Conservation (phyloP, 768 basidiomycete genomes). For the Psilocybe cyanescens region DNA sequence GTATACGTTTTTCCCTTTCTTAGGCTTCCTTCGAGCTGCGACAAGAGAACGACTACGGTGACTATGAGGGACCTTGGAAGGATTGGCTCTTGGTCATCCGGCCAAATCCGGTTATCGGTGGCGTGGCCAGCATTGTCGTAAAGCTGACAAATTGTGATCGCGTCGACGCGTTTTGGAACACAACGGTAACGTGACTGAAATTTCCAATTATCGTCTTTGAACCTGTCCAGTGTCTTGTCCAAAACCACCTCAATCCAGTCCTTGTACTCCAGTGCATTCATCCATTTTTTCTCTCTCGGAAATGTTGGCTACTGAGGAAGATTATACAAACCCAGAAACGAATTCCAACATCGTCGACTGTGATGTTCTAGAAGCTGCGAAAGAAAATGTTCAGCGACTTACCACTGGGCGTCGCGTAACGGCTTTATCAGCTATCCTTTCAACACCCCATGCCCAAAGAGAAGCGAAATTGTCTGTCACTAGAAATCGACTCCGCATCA, state of each 20-base stretch:
- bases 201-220: neutral
- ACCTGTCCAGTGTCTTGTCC: neutral
- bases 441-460: constrained; percentile 78
- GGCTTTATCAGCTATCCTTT: constrained; percentile 70
- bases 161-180: neutral
- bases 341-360: constrained; percentile 65
- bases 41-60: too few relatives aligned
- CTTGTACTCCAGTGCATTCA: neutral
- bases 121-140: neutral
- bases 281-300: neutral
- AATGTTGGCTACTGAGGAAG: neutral
- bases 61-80: too few relatives aligned
- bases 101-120: too few relatives aligned
- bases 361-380: constrained; percentile 80
- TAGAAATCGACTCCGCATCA: constrained; percentile 68
- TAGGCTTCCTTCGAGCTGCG: too few relatives aligned
- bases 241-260: neutral
- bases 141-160: neutral
- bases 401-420: constrained; percentile 81
- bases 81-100: too few relatives aligned
- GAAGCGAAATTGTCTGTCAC: constrained; percentile 70
- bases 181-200: neutral
- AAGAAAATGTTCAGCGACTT: constrained; percentile 87
- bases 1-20: too few relatives aligned
- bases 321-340: neutral